Evolutionary conservation across 768 basidiomycete species (phyloP).

Genomic region (Neoboletus magnificus): DNA sequence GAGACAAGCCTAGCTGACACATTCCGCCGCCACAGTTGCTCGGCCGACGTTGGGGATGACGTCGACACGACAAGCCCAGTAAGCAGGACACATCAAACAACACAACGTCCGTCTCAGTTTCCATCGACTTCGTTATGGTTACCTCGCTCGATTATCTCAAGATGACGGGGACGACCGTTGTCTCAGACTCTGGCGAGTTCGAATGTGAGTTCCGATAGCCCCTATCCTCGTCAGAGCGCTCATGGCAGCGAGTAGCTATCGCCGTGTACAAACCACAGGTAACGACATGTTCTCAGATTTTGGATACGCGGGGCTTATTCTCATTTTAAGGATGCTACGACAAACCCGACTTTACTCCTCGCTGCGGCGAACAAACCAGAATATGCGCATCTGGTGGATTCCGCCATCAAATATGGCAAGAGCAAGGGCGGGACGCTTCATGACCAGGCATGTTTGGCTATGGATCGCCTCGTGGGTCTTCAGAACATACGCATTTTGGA

Average conservation of each 20-base stretch:
- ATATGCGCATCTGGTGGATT: conserved; percentile 74
- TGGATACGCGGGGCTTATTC: background rate
- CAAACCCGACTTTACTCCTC: conserved; percentile 91
- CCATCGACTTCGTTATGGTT: conserved; percentile 49
- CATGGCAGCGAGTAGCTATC: conserved; percentile 55
- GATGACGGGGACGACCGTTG: conserved; percentile 86
- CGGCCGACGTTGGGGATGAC: background rate
- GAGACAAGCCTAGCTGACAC: background rate
- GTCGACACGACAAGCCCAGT: background rate
- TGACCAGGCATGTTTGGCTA: conserved; percentile 67
- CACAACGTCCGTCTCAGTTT: background rate
- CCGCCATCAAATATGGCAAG: conserved; percentile 70
- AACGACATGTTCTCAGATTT: background rate
- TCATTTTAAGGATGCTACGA: conserved; percentile 77
- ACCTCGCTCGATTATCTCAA: conserved; percentile 81
- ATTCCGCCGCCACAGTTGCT: background rate
- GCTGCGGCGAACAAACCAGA: conserved; percentile 85
- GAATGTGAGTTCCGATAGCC: conserved; percentile 46
- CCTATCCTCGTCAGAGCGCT: conserved; percentile 15
- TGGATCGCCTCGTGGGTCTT: conserved; percentile 77
- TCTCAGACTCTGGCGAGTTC: conserved; percentile 95
- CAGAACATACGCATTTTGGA: background rate
- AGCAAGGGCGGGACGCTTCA: conserved; percentile 74
- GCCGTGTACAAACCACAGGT: conserved; percentile 92
- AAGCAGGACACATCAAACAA: background rate